Conservation (phyloP, 2,329 filamentous ascomycete genomes). For the Diaporthe sp. region DNA sequence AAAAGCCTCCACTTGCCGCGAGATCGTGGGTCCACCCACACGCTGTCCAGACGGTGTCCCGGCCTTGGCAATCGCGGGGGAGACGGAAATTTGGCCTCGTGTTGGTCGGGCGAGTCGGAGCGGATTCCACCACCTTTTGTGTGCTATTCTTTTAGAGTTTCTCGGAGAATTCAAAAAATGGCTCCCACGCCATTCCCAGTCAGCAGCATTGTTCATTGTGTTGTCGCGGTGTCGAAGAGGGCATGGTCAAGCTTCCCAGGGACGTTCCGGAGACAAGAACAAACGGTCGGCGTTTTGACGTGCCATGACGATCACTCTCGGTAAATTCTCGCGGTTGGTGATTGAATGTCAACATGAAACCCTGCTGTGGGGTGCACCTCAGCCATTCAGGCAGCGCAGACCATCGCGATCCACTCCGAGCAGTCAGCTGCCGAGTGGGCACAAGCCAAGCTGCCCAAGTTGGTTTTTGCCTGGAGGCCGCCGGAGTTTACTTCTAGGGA, state of each 20-base stretch:
- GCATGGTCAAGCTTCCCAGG: neutral
- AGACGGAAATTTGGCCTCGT: slow-evolving; percentile 36
- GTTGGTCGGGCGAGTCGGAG: slow-evolving; percentile 27
- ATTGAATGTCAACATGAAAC: slow-evolving; percentile 23
- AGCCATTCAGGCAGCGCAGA: neutral
- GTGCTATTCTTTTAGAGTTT: slow-evolving; percentile 4
- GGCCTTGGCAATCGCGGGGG: slow-evolving; percentile 32
- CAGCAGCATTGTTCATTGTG: neutral
- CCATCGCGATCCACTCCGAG: slow-evolving; percentile 12
- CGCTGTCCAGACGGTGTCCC: slow-evolving; percentile 21
- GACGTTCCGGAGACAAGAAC: neutral
- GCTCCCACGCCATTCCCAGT: neutral
- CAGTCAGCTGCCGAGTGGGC: slow-evolving; percentile 20
- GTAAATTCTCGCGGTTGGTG: slow-evolving; percentile 17
- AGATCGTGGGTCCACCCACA: slow-evolving; percentile 18
- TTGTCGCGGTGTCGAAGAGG: neutral
- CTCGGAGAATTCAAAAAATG: slow-evolving; percentile 5
- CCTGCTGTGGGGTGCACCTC: slow-evolving; percentile 5
- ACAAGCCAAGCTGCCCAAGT: slow-evolving; percentile 17
- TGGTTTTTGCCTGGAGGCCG: slow-evolving; percentile 1
- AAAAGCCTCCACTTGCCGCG: slow-evolving; percentile 23
- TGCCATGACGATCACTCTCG: slow-evolving; percentile 14
- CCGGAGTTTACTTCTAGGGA: neutral
- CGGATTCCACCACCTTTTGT: neutral
- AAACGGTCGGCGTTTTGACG: slow-evolving; percentile 1